These are phyloP conservation scores for Cordia subcordata DNA, from an alignment of 257 asterid genomes.

Conservation along the genomic window DNA sequence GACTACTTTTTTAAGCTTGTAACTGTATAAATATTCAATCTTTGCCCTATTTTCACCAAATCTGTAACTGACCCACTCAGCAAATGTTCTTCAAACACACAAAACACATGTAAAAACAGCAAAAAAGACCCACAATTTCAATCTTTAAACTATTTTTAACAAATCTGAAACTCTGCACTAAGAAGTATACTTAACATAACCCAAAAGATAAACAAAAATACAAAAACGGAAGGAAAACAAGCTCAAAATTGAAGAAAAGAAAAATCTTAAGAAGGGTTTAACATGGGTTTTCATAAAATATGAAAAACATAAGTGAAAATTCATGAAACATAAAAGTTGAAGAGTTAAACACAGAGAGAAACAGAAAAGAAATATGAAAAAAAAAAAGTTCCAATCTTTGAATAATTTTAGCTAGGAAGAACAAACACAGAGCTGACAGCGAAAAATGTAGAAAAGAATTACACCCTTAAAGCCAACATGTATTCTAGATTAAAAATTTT, in stretches of 20 bases:
- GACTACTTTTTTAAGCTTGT: no score
- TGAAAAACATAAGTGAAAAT: not conserved
- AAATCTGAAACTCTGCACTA: not conserved
- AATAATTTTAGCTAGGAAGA: not conserved
- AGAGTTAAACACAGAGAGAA: not conserved
- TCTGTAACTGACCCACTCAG: no score
- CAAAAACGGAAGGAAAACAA: not conserved
- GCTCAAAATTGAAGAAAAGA: not conserved
- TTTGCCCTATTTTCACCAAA: no score
- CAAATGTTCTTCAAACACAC: no score
- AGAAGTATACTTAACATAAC: not conserved
- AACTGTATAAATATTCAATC: no score
- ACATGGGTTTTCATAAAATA: conserved; percentile 1
- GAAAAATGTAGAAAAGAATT: not conserved
- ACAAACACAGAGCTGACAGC: not conserved
- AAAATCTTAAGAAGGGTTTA: not conserved
- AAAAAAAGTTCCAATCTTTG: not conserved
- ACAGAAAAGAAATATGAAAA: not conserved
- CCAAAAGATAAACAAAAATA: not conserved
- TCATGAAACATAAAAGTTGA: not conserved
- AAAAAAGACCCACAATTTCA: not conserved
- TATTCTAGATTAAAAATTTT: not conserved
- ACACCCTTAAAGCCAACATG: not conserved
- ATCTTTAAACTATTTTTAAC: no score
- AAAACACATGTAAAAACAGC: no score